Evolutionary conservation across 2,329 filamentous ascomycete species (phyloP), one percentile per base, ranked within the genome.

Genomic region (Diaporthe amygdali): DNA sequence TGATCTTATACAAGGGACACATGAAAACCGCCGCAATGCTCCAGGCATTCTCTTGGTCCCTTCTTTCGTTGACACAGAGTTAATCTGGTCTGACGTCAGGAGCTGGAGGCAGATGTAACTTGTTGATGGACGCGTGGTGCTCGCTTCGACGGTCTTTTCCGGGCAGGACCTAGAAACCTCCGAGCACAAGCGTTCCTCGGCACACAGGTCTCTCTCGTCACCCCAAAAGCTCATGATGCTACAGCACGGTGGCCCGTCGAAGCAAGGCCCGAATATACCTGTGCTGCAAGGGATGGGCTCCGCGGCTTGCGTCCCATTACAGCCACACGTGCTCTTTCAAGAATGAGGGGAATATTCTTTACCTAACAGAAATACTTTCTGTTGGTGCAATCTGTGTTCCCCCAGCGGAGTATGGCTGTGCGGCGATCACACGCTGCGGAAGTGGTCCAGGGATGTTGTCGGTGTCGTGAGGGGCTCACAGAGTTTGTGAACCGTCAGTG

Each of bases 381-480:
- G 59, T 64, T 64, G 59, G 59, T 64, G 44, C 59, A 49, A 49
- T 49, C 30, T 49, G 8, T 49, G 30, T 64, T 37, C 20, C 27
- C 30, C 59, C 59, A 37, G 59, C 44, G 59, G 41, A n/a, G 27
- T 37, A 64, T 64, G 59, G 59, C 59, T 64, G 59, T 64, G 59
- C 44, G 59, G 59, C 59, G 59, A 64, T 64, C 59, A 64, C 59
- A 64, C 59, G 59, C 59, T 64, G 44, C 44, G 41, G 37, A 9
- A 49, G 30, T 25, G 59, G 6, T 37, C 30, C 59, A 64, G 59
- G 59, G 59, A 17, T 64, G 41, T 20, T 64, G 59, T 37, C 59
- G 41, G n/a, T 64, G 59, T 64, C 41, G 59, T 64, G 59, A 64
- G 59, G 41, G 59, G 59, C 59, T 37, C 41, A 25, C 59, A 63